Percentiles rank a stretch among this genome's conserved stretches.
Evolutionary conservation across 2,329 filamentous ascomycete genomes (phyloP).

Genomic region (Ascochyta viciae-villosae): DNA sequence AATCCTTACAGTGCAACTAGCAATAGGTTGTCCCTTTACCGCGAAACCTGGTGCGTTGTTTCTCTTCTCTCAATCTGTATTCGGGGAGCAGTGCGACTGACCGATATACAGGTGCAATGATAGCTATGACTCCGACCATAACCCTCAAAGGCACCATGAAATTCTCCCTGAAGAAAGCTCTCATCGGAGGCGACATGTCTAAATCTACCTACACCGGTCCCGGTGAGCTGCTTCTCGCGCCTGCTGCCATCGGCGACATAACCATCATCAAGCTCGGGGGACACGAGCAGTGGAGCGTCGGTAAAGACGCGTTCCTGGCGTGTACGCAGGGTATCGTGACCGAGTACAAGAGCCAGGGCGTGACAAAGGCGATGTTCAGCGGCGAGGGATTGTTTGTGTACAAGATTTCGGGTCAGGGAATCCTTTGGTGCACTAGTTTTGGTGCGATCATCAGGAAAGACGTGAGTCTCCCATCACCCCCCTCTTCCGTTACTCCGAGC

Average conservation of each 20-base stretch:
- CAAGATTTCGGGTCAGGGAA: constrained; percentile 79
- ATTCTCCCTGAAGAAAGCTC: constrained; percentile 90
- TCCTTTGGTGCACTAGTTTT: constrained; percentile 91
- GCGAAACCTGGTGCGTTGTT: constrained; percentile 73
- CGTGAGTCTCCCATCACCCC: constrained; percentile 61
- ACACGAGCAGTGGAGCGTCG: constrained; percentile 80
- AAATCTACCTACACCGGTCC: constrained; percentile 86
- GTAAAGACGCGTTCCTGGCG: constrained; percentile 85
- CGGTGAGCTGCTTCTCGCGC: constrained; percentile 86
- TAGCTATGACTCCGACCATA: constrained; percentile 90
- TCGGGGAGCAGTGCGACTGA: constrained; percentile 9
- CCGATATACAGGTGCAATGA: constrained; percentile 73
- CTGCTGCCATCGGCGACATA: constrained; percentile 81
- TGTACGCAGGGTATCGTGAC: constrained; percentile 86
- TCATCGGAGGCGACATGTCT: constrained; percentile 79
- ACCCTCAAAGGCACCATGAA: constrained; percentile 83
- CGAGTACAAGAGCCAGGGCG: constrained; percentile 83
- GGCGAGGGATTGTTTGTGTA: constrained; percentile 93
- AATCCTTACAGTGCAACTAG: constrained; percentile 86
- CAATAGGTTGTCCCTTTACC: constrained; percentile 82
- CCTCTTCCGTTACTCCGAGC: background rate
- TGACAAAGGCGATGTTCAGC: constrained; percentile 91
- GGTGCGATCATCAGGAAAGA: constrained; percentile 96
- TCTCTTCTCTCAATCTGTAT: background rate
- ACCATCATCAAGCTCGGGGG: constrained; percentile 78